Evolutionary conservation across 2,329 filamentous ascomycete species (phyloP).

Genomic region (Hypoxylon sp.): DNA sequence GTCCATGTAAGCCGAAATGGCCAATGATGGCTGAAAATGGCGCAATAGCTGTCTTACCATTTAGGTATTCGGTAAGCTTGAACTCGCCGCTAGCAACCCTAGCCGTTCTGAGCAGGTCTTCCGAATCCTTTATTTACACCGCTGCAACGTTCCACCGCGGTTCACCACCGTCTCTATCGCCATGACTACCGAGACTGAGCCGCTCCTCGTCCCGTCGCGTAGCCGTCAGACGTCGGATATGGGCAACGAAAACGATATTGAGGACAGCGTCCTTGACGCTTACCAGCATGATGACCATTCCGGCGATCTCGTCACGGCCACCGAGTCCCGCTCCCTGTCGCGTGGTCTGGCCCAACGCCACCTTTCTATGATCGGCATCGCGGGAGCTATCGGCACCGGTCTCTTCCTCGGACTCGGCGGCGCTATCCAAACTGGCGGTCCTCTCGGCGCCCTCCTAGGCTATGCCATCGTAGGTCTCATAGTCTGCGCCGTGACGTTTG

Average conservation of each 20-base stretch:
- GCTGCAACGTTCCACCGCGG: conserved; percentile 7
- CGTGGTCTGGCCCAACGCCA: conserved; percentile 68
- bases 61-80: conserved; percentile 23
- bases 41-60: conserved; percentile 24
- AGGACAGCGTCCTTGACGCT: conserved; percentile 18
- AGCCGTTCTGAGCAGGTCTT: conserved; percentile 1
- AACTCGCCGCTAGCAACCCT: conserved; percentile 18
- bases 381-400: conserved; percentile 73
- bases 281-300: conserved; percentile 40
- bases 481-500: conserved; percentile 71
- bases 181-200: conserved; percentile 43
- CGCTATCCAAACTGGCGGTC: conserved; percentile 67
- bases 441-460: conserved; percentile 64
- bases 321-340: conserved; percentile 66
- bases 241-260: conserved; percentile 29
- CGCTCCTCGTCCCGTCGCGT: conserved; percentile 35
- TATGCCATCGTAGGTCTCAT: conserved; percentile 71
- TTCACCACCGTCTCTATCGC: background rate
- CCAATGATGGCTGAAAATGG: conserved; percentile 34
- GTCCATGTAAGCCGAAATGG: conserved; percentile 4
- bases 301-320: conserved; percentile 63
- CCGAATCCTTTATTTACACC: conserved; percentile 7
- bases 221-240: conserved; percentile 27
- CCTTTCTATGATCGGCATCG: conserved; percentile 74
- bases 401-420: conserved; percentile 72